Percentiles rank a stretch among this genome's conserved stretches.
Conservation (phyloP, 179 eudicot genomes). For the Corrigiola litoralis region DNA sequence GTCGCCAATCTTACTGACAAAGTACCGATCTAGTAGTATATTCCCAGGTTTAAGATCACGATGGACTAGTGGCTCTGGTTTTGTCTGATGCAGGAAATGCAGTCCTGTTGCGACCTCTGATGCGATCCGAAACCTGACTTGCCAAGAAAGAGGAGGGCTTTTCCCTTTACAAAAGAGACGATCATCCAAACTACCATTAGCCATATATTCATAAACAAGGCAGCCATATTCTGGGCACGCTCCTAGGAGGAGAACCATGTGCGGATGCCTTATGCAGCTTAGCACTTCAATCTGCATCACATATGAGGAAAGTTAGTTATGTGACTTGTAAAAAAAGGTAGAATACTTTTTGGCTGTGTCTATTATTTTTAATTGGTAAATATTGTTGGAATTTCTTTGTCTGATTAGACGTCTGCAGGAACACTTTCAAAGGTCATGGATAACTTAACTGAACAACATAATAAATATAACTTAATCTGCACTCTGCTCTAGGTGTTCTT, state of each 20-base stretch:
- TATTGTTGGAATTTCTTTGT: no score
- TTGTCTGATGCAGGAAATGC: conserved; percentile 47
- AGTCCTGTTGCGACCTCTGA: conserved; percentile 43
- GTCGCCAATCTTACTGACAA: conserved; percentile 45
- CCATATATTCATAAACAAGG: conserved; percentile 45
- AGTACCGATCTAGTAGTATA: conserved; percentile 39
- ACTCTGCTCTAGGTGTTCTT: no score
- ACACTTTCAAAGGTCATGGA: no score
- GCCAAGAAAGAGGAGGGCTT: conserved; percentile 39
- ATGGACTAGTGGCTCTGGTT: conserved; percentile 48
- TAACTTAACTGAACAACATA: no score
- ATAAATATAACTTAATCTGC: no score
- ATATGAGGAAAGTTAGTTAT: conserved; percentile 13
- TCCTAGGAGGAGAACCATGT: conserved; percentile 49
- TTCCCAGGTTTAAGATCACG: conserved; percentile 47
- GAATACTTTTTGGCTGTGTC: background rate
- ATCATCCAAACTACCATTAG: conserved; percentile 41
- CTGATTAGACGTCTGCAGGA: no score
- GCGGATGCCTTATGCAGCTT: conserved; percentile 49
- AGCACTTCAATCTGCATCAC: conserved; percentile 37
- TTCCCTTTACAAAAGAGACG: conserved; percentile 33
- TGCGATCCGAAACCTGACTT: conserved; percentile 43
- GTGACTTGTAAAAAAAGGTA: background rate
- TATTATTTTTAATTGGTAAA: background rate
- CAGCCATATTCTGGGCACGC: conserved; percentile 51